Evolutionary conservation across 1,139 yeast species (phyloP).

Genomic region (Yamadazyma diospyri): DNA sequence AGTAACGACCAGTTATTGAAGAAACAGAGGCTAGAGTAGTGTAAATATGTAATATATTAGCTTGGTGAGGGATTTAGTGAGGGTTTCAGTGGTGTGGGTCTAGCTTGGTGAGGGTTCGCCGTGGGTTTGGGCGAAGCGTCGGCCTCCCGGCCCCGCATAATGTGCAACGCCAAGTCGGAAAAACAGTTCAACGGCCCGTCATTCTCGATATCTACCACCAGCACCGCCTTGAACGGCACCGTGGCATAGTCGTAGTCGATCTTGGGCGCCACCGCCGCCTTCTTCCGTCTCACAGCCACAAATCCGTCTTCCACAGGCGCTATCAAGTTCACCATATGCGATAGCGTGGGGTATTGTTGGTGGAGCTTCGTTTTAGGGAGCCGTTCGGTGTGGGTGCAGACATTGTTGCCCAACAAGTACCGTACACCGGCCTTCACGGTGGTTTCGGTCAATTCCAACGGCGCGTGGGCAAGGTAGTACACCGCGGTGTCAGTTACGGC

Average conservation of each 20-base stretch:
- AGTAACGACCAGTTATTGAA: conserved; percentile 13
- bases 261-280: conserved; percentile 28
- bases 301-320: conserved; percentile 19
- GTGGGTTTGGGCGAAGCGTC: conserved; percentile 3
- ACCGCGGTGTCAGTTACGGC: conserved; percentile 22
- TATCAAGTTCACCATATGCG: conserved; percentile 35
- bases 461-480: conserved; percentile 74
- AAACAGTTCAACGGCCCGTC: conserved; percentile 45
- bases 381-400: conserved; percentile 51
- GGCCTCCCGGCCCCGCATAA: conserved; percentile 2
- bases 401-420: conserved; percentile 46
- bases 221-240: conserved; percentile 29
- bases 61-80: too few relatives aligned
- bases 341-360: conserved; percentile 37
- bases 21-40: conserved; percentile 15
- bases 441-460: conserved; percentile 51
- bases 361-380: conserved; percentile 38
- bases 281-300: conserved; percentile 28
- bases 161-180: conserved; percentile 50
- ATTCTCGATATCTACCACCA: conserved; percentile 17
- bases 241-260: conserved; percentile 34
- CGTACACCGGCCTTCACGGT: conserved; percentile 36
- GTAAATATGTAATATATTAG: conserved; percentile 3
- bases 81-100: background rate
- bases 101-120: background rate